Base-by-base conservation (phyloP, 345 rosid genomes). In the Adansonia digitata region DNA sequence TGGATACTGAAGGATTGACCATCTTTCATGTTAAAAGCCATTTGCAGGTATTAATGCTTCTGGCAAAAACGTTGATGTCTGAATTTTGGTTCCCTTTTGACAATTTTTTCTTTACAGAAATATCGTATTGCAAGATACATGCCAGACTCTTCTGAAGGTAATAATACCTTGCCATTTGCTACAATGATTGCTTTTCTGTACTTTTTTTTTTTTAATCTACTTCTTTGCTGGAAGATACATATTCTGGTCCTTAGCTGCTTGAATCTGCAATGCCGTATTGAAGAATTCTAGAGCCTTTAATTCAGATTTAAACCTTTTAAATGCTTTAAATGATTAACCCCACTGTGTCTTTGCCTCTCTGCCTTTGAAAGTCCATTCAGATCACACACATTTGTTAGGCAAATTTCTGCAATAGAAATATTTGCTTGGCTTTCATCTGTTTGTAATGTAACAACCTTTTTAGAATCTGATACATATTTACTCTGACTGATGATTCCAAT, bases 11-110 rank as follows among this genome's bases (percentile, higher is more conserved):
- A 49, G 97, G 92, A 70, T 83, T 94, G 76, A 92, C 98, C 37
- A 92, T 94, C 74, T 94, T 91, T 78, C 98, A 94, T 84, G 93
- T 94, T 5, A 94, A 94, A 85, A 92, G 98, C 81, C 98, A 92
- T 74, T 81, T 94, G 88, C 98, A 94, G 92, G 93, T 91, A 43
- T 45, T 52, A 1, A 31, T 39, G 48, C 13, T 48, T 20, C 48
- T 37, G 31, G 40, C 22, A 56, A 22, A 52, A 60, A n/a, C 60
- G 51, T 59, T 37, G 37, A 73, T 72, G 2, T 66, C 49, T 15
- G 5, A 42, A 40, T 49, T 74, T 39, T 60, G 5, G 5, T 37
- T 72, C 61, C 34, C 20, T 51, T 35, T 39, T 61, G 26, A 51
- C n/a, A n/a, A n/a, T 22, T 5, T 75, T 22, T 79, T 52, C 13